Evolutionary conservation across 2,329 filamentous ascomycete genomes (phyloP).

Genomic region (Alternaria burnsii): DNA sequence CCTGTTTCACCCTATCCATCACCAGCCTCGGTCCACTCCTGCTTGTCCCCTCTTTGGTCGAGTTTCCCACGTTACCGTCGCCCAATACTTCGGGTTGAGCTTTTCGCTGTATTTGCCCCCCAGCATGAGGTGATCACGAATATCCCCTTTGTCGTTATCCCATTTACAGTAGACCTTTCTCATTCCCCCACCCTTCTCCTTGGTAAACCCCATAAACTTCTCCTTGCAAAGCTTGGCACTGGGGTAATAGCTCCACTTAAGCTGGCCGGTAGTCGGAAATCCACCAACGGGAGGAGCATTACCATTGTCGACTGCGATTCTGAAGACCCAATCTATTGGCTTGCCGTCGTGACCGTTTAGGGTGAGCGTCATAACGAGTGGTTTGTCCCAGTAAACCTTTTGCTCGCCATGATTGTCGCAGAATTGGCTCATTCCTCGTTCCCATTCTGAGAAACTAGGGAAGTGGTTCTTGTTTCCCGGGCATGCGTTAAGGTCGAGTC

Average conservation of each 20-base stretch:
- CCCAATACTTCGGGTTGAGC: neutral
- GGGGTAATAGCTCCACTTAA: neutral
- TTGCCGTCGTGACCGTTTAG: slow-evolving; percentile 1
- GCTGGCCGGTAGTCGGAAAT: too few species aligned
- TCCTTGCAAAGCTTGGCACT: neutral
- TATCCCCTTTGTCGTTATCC: neutral
- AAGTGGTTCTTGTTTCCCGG: neutral
- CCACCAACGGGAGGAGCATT: neutral
- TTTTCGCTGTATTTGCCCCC: neutral
- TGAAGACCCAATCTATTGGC: slow-evolving; percentile 13
- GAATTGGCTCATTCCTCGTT: neutral
- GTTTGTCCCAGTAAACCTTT: neutral
- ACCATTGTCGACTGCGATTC: neutral
- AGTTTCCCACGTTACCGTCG: slow-evolving; percentile 7
- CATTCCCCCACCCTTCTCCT: neutral
- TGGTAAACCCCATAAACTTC: neutral
- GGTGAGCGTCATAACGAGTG: slow-evolving; percentile 3
- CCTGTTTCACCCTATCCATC: neutral
- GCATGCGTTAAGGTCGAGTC: neutral
- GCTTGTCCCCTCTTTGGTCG: slow-evolving; percentile 6
- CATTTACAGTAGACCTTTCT: slow-evolving; percentile 1
- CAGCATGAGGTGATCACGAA: neutral
- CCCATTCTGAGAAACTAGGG: neutral
- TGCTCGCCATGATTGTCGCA: neutral
- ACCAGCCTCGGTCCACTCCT: neutral